Evolutionary conservation across 495 filamentous ascomycete species (phyloP).

Genomic region (Lasiosphaeria hispida): DNA sequence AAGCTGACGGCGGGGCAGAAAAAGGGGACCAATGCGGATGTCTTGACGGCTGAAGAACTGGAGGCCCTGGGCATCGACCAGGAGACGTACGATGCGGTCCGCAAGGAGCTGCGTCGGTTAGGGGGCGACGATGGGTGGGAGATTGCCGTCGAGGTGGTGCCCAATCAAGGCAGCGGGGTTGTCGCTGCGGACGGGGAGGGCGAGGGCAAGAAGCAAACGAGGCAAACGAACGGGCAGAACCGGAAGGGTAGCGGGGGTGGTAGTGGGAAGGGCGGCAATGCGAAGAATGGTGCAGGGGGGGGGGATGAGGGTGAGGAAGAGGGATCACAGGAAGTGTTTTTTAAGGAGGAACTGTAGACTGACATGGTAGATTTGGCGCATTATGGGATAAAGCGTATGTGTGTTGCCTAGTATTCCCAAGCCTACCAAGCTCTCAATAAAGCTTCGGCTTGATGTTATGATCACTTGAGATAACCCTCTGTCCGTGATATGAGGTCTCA

Average conservation of each 20-base stretch:
- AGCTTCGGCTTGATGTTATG: no score
- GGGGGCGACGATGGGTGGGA: conserved; percentile 57
- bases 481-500: no score
- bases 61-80: conserved; percentile 68
- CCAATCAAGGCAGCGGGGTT: conserved; percentile 30
- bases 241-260: background rate
- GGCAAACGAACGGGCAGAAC: background rate
- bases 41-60: conserved; percentile 59
- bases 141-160: conserved; percentile 48
- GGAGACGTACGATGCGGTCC: conserved; percentile 62
- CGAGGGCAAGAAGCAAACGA: background rate
- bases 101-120: conserved; percentile 52
- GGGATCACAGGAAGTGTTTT: conserved; percentile 47
- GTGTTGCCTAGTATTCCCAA: no score
- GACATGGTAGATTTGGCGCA: background rate
- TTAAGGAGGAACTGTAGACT: conserved; percentile 45
- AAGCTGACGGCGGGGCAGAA: conserved; percentile 37
- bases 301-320: conserved; percentile 22
- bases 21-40: conserved; percentile 54
- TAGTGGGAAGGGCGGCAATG: background rate
- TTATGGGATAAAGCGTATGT: no score
- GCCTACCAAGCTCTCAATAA: no score
- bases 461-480: no score
- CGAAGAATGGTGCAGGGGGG: conserved; percentile 4
- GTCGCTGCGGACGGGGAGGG: conserved; percentile 48